Base-by-base conservation (phyloP, 176 grass and related monocot genomes). In the Oryza officinalis region DNA sequence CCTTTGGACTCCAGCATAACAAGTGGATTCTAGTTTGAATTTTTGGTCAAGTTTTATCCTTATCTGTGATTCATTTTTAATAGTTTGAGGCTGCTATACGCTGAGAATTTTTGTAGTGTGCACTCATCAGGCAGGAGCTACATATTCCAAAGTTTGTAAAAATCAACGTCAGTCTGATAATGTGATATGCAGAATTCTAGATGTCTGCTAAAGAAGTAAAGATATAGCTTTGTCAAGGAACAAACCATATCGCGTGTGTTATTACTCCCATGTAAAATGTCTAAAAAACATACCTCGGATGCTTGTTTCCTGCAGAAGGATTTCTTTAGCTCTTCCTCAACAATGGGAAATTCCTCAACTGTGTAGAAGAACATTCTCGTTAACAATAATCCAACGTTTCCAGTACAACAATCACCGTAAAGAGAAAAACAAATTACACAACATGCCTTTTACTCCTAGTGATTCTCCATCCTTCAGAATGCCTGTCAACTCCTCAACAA, bases 281-380 rank as follows among this genome's bases (percentile, higher is more conserved):
- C 28, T n/a, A 87, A 22, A 82, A 86, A 12, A 35, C 46, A 69
- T 90, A 97, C 92, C 95, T 94, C 85, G 1, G 50, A 93, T 86
- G 90, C 88, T 86, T 77, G 92, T 75, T 94, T 88, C 82, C 92
- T 97, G 85, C 92, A 97, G n/a, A 46, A 81, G 59, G 75, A 92
- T 79, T 74, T 90, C 84, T 91, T 87, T 69, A 94, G 68, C 86
- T 94, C 95, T 84, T 72, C 76, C 27, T 94, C 79, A 75, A 97
- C 84, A 86, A 89, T 15, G 13, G 86, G 73, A 79, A 97, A 71
- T 77, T 97, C 95, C 26, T 90, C 92, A 86, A 92, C 92, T 97
- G 85, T 69, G 31, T 30, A 77, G 41, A 71, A 93, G 15, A 87
- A 74, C 44, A 90, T 35, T 80, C 20, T 83, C 61, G 79, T 65